These are phyloP conservation scores for Cupressus sempervirens DNA, from an alignment of 75 land plant species.

Conservation along the genomic window DNA sequence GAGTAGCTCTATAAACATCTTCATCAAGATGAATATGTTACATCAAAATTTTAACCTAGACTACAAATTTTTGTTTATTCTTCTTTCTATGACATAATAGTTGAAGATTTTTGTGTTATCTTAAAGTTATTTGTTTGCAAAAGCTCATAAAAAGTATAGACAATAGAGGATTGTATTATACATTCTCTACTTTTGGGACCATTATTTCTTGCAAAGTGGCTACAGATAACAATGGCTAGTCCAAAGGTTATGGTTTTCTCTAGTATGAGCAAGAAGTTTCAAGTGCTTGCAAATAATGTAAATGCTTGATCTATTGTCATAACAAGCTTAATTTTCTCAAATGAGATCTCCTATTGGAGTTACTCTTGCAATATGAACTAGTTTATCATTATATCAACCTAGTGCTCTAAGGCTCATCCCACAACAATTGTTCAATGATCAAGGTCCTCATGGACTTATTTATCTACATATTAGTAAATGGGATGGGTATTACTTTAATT, in stretches of 20 bases:
- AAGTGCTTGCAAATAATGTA: no score
- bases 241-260: no score
- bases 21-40: slow-evolving; percentile 36
- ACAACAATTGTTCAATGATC: no score
- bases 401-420: no score
- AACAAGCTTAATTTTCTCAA: slow-evolving; percentile 80
- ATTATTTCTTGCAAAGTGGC: no score
- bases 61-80: background rate
- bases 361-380: slow-evolving; percentile 16
- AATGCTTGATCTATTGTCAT: background rate
- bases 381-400: no score
- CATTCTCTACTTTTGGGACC: no score
- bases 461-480: no score
- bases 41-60: background rate
- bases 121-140: slow-evolving; percentile 14
- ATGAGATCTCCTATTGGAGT: slow-evolving; percentile 46
- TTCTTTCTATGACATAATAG: background rate
- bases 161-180: slow-evolving; percentile 52
- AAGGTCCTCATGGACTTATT: no score
- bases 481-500: no score
- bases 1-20: slow-evolving; percentile 58
- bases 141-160: slow-evolving; percentile 57
- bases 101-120: background rate
- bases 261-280: no score
- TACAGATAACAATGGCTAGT: no score